Evolutionary conservation across 768 basidiomycete species (phyloP), one percentile per base, ranked within the genome.

Genomic region (Suillus weaverae): DNA sequence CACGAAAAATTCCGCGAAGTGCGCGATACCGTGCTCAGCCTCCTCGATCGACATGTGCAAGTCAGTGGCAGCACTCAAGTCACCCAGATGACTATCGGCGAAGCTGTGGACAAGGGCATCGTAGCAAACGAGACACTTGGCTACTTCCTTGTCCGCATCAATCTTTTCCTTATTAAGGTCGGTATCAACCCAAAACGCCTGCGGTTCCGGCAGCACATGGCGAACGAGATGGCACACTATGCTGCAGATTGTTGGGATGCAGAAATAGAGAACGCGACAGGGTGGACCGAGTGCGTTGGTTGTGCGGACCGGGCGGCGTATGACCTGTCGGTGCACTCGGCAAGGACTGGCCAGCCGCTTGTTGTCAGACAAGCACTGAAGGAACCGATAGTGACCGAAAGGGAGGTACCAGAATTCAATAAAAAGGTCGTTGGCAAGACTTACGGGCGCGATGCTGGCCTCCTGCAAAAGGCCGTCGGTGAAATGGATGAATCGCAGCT

Each of bases 161-260:
- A 89, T 78, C 87, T 89, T 66, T 99, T 96, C 85, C 83, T 99
- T 60, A 71, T 88, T 69, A 91, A 91, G 78, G 94, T 99, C 72
- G 97, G 97, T 66, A 90, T 99, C 77, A 83, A 96, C 80, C 88
- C 90, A 16, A 67, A 73, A 55, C 86, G 95, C 9, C 81, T 98
- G 67, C 87, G 97, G 61, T 99, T 98, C 86, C 85, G 97, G 39
- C 97, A 99, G 73, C 97, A 99, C 76, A 99, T 99, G 97, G 85
- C 80, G 43, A 99, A 99, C 79, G 97, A 99, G 82, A 99, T 99
- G 97, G 97, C 97, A 1, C 97, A 99, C 77, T 99, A 99, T 76
- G 97, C 97, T 62, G 87, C 95, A 44, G 97, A 99, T 79, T 99
- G 97, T 78, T 99, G 97, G 97, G 97, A 99, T 74, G 97, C 96